Conservation (phyloP, 352 stramenopile genomes). For the Globisporangium cylindrosporum region DNA sequence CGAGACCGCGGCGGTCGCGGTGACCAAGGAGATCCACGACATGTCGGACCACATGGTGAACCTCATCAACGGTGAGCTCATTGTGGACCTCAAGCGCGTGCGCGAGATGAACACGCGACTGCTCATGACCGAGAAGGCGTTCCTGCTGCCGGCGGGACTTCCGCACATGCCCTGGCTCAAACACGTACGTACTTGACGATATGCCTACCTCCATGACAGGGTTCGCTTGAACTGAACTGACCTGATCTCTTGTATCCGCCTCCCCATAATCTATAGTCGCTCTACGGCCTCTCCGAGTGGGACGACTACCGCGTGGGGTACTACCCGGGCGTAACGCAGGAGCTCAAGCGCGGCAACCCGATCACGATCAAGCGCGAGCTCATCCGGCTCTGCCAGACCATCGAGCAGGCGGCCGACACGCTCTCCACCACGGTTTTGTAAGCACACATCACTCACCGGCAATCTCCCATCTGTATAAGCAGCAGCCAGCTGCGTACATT, state of each 20-base stretch:
- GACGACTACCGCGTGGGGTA: slow-evolving; percentile 78
- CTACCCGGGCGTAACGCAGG: slow-evolving; percentile 72
- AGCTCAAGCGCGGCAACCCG: slow-evolving; percentile 61
- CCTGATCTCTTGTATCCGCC: not conserved
- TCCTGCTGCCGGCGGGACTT: slow-evolving; percentile 63
- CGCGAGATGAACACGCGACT: slow-evolving; percentile 84
- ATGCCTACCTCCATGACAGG: not conserved
- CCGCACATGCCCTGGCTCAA: slow-evolving; percentile 80
- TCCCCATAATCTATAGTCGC: slow-evolving; percentile 26
- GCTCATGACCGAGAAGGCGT: slow-evolving; percentile 79
- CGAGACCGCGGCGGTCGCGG: slow-evolving; percentile 49
- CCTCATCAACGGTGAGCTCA: slow-evolving; percentile 53
- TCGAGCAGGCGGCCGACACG: slow-evolving; percentile 74
- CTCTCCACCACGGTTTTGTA: slow-evolving; percentile 55
- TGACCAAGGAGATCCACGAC: slow-evolving; percentile 52
- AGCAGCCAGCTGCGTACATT: not conserved
- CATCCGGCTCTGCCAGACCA: slow-evolving; percentile 73
- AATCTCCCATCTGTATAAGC: not conserved
- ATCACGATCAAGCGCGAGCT: slow-evolving; percentile 78
- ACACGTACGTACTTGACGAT: slow-evolving; percentile 45
- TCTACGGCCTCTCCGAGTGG: slow-evolving; percentile 84
- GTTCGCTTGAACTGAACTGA: not conserved
- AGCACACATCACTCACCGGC: not conserved
- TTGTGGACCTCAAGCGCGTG: slow-evolving; percentile 74
- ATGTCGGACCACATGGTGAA: slow-evolving; percentile 63